These are phyloP conservation scores for Psidium guajava DNA, from an alignment of 345 rosid genomes.

Conservation along the genomic window DNA sequence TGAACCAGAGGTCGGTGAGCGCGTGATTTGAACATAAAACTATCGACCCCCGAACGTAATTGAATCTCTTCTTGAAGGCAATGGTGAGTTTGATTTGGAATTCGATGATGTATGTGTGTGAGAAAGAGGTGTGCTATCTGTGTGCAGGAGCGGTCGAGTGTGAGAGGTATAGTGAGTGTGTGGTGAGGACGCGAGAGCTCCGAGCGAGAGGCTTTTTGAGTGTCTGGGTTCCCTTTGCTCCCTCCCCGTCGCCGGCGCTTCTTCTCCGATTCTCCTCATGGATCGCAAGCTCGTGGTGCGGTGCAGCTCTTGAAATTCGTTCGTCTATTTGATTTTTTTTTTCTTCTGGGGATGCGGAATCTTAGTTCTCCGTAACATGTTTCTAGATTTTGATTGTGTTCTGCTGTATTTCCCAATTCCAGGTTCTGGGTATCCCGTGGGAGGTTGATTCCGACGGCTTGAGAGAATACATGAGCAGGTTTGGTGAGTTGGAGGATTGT, in stretches of 20 bases:
- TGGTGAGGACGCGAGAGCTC: neutral
- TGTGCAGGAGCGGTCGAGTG: constrained; percentile 4
- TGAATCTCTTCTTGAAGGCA: neutral
- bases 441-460: constrained; percentile 89
- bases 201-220: constrained; percentile 1
- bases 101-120: constrained; percentile 6
- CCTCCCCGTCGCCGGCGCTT: neutral
- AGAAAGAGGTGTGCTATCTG: constrained; percentile 8
- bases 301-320: neutral
- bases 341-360: neutral
- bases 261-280: neutral
- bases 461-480: constrained; percentile 82
- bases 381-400: neutral
- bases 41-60: neutral
- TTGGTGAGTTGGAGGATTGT: constrained; percentile 94
- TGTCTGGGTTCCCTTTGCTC: neutral
- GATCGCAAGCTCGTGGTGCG: constrained; percentile 20
- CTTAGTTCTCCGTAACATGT: neutral
- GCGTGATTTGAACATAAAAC: neutral
- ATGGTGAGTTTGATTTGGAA: constrained; percentile 15
- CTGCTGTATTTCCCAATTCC: neutral
- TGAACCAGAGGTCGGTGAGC: constrained; percentile 11
- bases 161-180: constrained; percentile 7
- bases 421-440: constrained; percentile 93
- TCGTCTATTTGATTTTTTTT: neutral